A percentile compares a stretch with the other conserved stretches of the same genome.
Conservation (phyloP, 371 early-diverging fungal species). For the Mucor lusitanicus region DNA sequence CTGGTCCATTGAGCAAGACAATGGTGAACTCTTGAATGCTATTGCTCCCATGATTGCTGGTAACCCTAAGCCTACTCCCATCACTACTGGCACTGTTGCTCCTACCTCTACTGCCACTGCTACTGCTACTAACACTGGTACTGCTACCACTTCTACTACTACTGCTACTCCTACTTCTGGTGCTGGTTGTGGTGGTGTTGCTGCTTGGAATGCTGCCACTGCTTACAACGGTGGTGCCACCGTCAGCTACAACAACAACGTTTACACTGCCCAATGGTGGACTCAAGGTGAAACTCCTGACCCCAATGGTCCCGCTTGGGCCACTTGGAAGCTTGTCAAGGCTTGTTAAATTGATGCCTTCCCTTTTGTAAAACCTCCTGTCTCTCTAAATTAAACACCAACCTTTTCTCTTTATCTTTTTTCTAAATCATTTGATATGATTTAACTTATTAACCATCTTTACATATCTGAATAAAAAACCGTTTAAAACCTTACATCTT, state of each 20-base stretch:
- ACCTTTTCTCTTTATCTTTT: neutral
- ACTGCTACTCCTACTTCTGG: slow-evolving; percentile 10
- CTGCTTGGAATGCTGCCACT: slow-evolving; percentile 17
- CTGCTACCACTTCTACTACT: neutral
- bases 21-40: slow-evolving; percentile 53
- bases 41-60: slow-evolving; percentile 24
- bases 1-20: slow-evolving; percentile 59
- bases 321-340: slow-evolving; percentile 13
- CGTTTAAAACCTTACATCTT: neutral
- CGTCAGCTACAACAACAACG: slow-evolving; percentile 34
- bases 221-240: slow-evolving; percentile 20
- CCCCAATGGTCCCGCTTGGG: neutral
- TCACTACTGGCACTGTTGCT: slow-evolving; percentile 8
- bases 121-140: slow-evolving; percentile 1
- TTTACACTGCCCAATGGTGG: slow-evolving; percentile 52
- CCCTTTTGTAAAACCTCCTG: neutral
- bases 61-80: slow-evolving; percentile 12
- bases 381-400: neutral
- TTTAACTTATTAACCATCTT: neutral
- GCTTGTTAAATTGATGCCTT: slow-evolving; percentile 6
- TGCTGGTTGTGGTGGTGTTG: slow-evolving; percentile 15
- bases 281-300: slow-evolving; percentile 36
- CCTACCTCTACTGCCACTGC: slow-evolving; percentile 7
- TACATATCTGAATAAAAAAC: neutral
- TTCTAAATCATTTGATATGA: neutral